Percentiles rank a stretch among this genome's conserved stretches.
These are phyloP conservation scores for Exsudoporus floridanus DNA, from an alignment of 1,284 basidiomycete species.

Conservation along the genomic window DNA sequence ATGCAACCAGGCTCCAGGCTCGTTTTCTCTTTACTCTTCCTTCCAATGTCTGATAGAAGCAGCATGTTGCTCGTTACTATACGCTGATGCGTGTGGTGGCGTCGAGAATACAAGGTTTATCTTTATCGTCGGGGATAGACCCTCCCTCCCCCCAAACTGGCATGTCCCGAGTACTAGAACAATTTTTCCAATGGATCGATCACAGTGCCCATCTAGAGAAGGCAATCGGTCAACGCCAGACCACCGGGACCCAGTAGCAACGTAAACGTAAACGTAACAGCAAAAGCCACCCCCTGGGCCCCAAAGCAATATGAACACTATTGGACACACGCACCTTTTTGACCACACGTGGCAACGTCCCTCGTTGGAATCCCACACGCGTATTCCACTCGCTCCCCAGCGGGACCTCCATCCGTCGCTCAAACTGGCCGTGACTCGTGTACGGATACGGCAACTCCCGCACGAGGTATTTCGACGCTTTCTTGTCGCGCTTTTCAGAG, in stretches of 20 bases:
- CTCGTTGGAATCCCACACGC: constrained; percentile 80
- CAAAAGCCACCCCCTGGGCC: background rate
- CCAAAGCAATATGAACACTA: background rate
- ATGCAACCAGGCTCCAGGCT: background rate
- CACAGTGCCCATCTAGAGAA: constrained; percentile 65
- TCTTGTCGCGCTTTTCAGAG: constrained; percentile 92
- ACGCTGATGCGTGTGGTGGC: background rate
- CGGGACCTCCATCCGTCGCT: constrained; percentile 77
- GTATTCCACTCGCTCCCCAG: constrained; percentile 95
- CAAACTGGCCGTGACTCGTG: constrained; percentile 87
- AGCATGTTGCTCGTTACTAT: background rate
- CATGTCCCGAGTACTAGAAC: constrained; percentile 32
- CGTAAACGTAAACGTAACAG: background rate
- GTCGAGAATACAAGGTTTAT: background rate
- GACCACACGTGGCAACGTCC: constrained; percentile 79
- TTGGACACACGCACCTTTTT: constrained; percentile 62
- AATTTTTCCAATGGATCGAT: constrained; percentile 73
- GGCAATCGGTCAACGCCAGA: constrained; percentile 7
- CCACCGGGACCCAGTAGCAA: background rate
- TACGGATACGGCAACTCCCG: constrained; percentile 94
- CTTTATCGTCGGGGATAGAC: constrained; percentile 1
- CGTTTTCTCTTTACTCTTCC: background rate
- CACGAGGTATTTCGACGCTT: constrained; percentile 83
- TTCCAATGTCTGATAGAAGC: background rate
- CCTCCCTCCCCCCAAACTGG: background rate